Evolutionary conservation across 495 filamentous ascomycete genomes (phyloP).

Genomic region (Podospora tetraspora): DNA sequence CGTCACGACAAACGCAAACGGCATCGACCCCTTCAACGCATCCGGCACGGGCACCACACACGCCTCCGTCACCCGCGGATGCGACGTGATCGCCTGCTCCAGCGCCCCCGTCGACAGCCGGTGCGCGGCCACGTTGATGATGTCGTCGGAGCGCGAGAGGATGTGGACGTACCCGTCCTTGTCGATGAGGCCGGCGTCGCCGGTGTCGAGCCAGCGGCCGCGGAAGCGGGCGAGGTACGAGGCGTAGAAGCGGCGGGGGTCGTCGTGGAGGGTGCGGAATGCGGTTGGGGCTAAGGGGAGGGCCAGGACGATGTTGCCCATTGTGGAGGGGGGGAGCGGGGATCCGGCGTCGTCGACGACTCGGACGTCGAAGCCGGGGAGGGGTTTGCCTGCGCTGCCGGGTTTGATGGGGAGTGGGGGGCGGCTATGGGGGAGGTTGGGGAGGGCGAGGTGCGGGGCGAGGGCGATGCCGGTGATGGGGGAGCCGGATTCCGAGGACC

Average conservation of each 20-base stretch:
- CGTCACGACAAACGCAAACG: conserved; percentile 79
- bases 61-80: conserved; percentile 71
- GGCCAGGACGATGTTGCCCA: conserved; percentile 87
- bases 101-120: conserved; percentile 84
- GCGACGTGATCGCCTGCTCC: conserved; percentile 82
- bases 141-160: conserved; percentile 78
- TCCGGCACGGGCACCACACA: conserved; percentile 85
- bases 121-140: conserved; percentile 94
- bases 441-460: conserved; percentile 46
- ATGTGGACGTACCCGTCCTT: conserved; percentile 76
- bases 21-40: conserved; percentile 77
- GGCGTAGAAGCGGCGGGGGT: conserved; percentile 76
- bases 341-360: conserved; percentile 75
- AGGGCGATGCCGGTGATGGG: conserved; percentile 82
- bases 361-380: conserved; percentile 81
- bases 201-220: conserved; percentile 81
- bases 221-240: conserved; percentile 75
- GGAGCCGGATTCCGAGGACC: conserved; percentile 87
- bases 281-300: conserved; percentile 80
- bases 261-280: conserved; percentile 77
- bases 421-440: conserved; percentile 22
- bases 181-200: conserved; percentile 84
- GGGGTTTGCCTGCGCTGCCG: conserved; percentile 80
- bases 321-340: conserved; percentile 59
- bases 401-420: conserved; percentile 56